A percentile compares a stretch with the other conserved stretches of the same genome.
Evolutionary conservation across 208 protist genomes (phyloP).

Genomic region (Phytomonas serpens): DNA sequence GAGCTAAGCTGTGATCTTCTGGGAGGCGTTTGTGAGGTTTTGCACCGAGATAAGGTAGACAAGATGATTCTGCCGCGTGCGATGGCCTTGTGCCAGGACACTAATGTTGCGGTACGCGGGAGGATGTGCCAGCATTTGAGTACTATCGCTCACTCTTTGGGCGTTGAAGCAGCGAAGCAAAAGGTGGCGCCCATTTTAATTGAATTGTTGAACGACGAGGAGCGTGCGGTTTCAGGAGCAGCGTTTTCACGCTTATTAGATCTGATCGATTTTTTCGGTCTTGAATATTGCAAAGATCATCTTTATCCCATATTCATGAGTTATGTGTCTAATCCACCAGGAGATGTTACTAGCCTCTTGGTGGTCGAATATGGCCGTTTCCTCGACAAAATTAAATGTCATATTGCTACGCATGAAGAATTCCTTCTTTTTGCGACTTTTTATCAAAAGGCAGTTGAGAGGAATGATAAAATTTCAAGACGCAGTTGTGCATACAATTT

Average conservation of each 20-base stretch:
- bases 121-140: constrained; percentile 82
- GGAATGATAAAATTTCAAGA: constrained; percentile 60
- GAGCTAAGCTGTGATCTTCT: constrained; percentile 84
- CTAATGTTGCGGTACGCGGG: constrained; percentile 75
- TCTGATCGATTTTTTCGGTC: constrained; percentile 86
- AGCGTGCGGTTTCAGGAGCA: constrained; percentile 66
- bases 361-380: constrained; percentile 83
- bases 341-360: constrained; percentile 74
- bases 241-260: constrained; percentile 88
- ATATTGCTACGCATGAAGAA: constrained; percentile 77
- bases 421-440: constrained; percentile 76
- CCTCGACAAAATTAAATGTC: constrained; percentile 73
- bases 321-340: constrained; percentile 77
- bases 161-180: constrained; percentile 66
- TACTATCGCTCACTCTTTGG: constrained; percentile 65
- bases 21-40: constrained; percentile 53
- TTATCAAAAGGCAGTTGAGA: constrained; percentile 48
- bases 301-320: constrained; percentile 85
- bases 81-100: constrained; percentile 87
- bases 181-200: constrained; percentile 75
- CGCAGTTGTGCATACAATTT: constrained; percentile 84
- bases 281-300: constrained; percentile 70
- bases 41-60: constrained; percentile 46
- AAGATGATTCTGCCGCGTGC: constrained; percentile 60
- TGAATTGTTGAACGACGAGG: constrained; percentile 89